Evolutionary conservation across 371 early-diverging fungal genomes (phyloP).

Genomic region (Lichtheimia ramosa): DNA sequence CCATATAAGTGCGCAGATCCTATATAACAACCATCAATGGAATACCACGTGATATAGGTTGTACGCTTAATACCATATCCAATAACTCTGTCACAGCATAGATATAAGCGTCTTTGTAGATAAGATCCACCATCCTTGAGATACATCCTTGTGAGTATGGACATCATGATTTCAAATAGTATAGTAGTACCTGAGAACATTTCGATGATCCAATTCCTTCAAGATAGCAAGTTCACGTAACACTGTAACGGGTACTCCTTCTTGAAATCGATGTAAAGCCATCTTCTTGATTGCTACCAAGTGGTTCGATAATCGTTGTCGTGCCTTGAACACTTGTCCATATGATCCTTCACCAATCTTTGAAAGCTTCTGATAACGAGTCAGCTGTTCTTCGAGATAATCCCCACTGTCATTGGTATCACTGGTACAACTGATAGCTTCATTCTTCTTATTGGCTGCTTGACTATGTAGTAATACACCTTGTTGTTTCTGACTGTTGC

Average conservation of each 20-base stretch:
- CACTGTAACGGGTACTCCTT: slow-evolving; percentile 93
- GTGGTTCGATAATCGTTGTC: slow-evolving; percentile 68
- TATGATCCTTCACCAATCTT: slow-evolving; percentile 98
- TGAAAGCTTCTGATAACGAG: slow-evolving; percentile 76
- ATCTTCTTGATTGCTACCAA: slow-evolving; percentile 97
- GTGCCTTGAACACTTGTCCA: slow-evolving; percentile 96
- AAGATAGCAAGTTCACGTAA: slow-evolving; percentile 97
- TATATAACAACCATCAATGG: slow-evolving; percentile 1
- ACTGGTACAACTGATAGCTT: not conserved
- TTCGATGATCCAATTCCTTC: slow-evolving; percentile 91
- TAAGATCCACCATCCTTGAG: slow-evolving; percentile 85
- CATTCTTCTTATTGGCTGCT: too few relatives aligned
- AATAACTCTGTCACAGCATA: slow-evolving; percentile 97
- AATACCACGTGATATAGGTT: not conserved
- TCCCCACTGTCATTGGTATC: not conserved
- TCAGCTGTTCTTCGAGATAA: slow-evolving; percentile 7
- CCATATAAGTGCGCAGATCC: slow-evolving; percentile 96
- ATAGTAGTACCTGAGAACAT: slow-evolving; percentile 76
- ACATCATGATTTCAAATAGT: too few relatives aligned
- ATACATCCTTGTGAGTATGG: not conserved
- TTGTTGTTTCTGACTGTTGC: too few relatives aligned
- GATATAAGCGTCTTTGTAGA: slow-evolving; percentile 86
- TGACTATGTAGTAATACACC: too few relatives aligned
- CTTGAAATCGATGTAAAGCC: slow-evolving; percentile 79
- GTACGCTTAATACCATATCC: slow-evolving; percentile 57